phyloP scores from a whole-genome alignment of 306 rosid genomes.

The Vicia faba region DNA sequence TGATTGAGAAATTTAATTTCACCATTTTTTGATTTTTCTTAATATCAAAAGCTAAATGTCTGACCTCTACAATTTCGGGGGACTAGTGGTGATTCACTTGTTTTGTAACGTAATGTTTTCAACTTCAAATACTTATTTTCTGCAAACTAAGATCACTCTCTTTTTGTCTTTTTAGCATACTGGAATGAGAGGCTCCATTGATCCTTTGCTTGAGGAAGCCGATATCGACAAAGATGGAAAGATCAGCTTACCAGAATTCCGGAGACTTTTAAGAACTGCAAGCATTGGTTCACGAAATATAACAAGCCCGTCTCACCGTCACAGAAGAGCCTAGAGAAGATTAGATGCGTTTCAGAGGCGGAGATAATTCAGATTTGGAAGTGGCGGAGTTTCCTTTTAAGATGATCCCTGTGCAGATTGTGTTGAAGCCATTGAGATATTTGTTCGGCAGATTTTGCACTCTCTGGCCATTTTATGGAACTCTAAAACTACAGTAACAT shows the following conservation, averaged over 20 bases:
- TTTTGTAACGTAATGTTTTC: neutral
- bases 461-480: slow-evolving; percentile 31
- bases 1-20: neutral
- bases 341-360: slow-evolving; percentile 34
- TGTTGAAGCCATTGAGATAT: slow-evolving; percentile 37
- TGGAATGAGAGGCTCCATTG: slow-evolving; percentile 77
- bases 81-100: no score
- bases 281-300: slow-evolving; percentile 70
- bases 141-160: slow-evolving; percentile 34
- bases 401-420: slow-evolving; percentile 32
- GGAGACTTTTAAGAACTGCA: slow-evolving; percentile 90
- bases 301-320: slow-evolving; percentile 45
- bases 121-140: neutral
- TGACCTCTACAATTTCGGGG: neutral
- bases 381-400: slow-evolving; percentile 41
- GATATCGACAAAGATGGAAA: slow-evolving; percentile 95
- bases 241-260: slow-evolving; percentile 87
- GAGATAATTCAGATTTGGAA: slow-evolving; percentile 36
- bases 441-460: slow-evolving; percentile 30
- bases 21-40: neutral
- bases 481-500: slow-evolving; percentile 42
- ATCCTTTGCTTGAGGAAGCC: slow-evolving; percentile 94
- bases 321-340: slow-evolving; percentile 48
- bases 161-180: slow-evolving; percentile 67
- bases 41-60: neutral